Percentiles rank a stretch among this genome's conserved stretches.
Evolutionary conservation across 805 yeast species (phyloP).

Genomic region (Sugiyamaella marilandica): DNA sequence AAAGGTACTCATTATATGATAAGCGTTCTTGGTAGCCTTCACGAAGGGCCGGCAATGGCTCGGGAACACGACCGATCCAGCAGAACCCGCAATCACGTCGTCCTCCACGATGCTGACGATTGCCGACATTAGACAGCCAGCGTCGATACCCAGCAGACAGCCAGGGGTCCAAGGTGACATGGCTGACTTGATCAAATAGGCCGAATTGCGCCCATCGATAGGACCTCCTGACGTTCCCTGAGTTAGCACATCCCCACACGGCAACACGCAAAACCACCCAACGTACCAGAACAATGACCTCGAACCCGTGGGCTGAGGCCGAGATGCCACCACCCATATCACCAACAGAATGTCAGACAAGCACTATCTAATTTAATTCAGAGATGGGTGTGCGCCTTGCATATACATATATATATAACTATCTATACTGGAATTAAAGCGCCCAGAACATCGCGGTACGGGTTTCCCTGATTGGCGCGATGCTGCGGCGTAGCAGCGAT

Average conservation of each 20-base stretch:
- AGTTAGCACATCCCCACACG: not conserved
- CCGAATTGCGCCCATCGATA: constrained; percentile 61
- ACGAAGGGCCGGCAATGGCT: constrained; percentile 3
- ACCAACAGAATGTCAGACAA: too few species aligned
- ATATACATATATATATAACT: too few species aligned
- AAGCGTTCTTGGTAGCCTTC: constrained; percentile 16
- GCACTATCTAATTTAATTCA: too few species aligned
- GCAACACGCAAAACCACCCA: not conserved
- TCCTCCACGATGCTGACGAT: constrained; percentile 41
- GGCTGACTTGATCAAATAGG: constrained; percentile 59
- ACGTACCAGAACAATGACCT: constrained; percentile 27
- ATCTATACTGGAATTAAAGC: too few species aligned
- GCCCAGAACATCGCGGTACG: too few species aligned
- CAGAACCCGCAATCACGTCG: not conserved
- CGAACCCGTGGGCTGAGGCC: constrained; percentile 17
- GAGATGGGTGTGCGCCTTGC: too few species aligned
- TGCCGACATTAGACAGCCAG: constrained; percentile 66
- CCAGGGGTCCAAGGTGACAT: constrained; percentile 38
- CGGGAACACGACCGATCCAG: not conserved
- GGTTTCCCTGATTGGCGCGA: too few species aligned
- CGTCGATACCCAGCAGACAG: constrained; percentile 62
- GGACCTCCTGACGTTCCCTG: constrained; percentile 85
- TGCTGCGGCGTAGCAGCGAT: too few species aligned
- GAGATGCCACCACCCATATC: not conserved
- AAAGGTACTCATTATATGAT: constrained; percentile 24